phyloP scores from a whole-genome alignment of 129 eudicot genomes.

The Escallonia herrerae region DNA sequence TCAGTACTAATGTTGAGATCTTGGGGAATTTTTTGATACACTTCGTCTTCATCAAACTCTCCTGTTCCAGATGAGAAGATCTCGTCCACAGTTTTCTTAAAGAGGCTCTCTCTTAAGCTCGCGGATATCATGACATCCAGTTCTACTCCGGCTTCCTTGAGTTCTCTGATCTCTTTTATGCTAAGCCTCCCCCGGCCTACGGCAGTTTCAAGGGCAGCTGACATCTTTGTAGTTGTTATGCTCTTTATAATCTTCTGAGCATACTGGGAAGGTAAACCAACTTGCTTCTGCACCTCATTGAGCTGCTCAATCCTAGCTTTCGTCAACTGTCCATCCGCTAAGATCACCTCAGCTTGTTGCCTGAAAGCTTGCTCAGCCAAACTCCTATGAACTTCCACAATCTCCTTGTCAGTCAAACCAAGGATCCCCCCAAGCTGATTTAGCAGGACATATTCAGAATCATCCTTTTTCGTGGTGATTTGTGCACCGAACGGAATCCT shows the following conservation, averaged over 20 bases:
- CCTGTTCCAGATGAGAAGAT: slow-evolving; percentile 95
- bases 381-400: slow-evolving; percentile 65
- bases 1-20: slow-evolving; percentile 64
- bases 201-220: slow-evolving; percentile 83
- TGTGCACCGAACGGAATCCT: slow-evolving; percentile 59
- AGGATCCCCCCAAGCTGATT: slow-evolving; percentile 78
- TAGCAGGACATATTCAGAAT: slow-evolving; percentile 50
- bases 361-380: slow-evolving; percentile 83
- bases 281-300: slow-evolving; percentile 61
- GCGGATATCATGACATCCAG: slow-evolving; percentile 72
- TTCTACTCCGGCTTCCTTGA: slow-evolving; percentile 68
- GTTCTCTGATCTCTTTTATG: slow-evolving; percentile 73
- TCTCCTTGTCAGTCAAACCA: slow-evolving; percentile 65
- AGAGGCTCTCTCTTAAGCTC: slow-evolving; percentile 61
- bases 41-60: slow-evolving; percentile 85
- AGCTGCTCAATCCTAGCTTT: slow-evolving; percentile 62
- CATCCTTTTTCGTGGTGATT: slow-evolving; percentile 66
- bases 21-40: slow-evolving; percentile 70
- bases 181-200: slow-evolving; percentile 73
- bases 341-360: slow-evolving; percentile 84
- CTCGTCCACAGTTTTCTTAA: slow-evolving; percentile 64
- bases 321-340: slow-evolving; percentile 89
- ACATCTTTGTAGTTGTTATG: slow-evolving; percentile 71
- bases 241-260: slow-evolving; percentile 80
- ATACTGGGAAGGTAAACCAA: slow-evolving; percentile 79